A percentile compares a stretch with the other conserved stretches of the same genome.
phyloP scores from a whole-genome alignment of 495 filamentous ascomycete genomes.

The Daldinia caldariorum region DNA sequence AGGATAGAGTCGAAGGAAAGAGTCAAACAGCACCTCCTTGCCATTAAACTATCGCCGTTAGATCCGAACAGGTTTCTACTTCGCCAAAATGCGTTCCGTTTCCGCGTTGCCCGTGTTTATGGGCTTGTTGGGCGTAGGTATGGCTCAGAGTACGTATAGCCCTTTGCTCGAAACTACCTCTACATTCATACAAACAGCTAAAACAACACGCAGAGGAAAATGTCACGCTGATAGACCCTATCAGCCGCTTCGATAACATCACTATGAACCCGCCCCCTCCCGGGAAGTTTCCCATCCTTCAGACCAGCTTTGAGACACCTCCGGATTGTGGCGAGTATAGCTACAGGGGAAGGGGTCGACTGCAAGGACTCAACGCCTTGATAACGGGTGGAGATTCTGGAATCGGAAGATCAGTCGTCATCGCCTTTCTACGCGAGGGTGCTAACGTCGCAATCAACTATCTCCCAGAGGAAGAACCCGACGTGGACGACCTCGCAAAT shows the following conservation, averaged over 20 bases:
- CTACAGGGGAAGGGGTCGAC: slow-evolving; percentile 17
- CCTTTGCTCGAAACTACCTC: neutral
- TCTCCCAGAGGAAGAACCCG: slow-evolving; percentile 61
- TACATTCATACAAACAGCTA: neutral
- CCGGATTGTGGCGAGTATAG: neutral
- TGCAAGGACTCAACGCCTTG: slow-evolving; percentile 62
- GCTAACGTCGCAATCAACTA: slow-evolving; percentile 58
- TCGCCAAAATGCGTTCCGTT: neutral
- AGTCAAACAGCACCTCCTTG: neutral
- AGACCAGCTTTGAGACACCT: neutral
- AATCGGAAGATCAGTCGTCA: slow-evolving; percentile 64
- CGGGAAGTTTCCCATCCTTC: neutral
- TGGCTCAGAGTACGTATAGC: neutral
- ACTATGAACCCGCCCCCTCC: neutral
- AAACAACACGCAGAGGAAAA: neutral
- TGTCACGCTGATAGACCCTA: neutral
- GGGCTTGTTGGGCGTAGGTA: neutral
- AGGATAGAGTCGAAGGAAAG: neutral
- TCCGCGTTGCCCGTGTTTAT: neutral
- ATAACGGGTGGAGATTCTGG: slow-evolving; percentile 70
- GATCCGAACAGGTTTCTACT: neutral
- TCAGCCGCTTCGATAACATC: neutral
- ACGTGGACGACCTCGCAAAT: slow-evolving; percentile 7
- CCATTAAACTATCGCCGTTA: neutral
- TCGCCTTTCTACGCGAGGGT: slow-evolving; percentile 66